Evolutionary conservation across 148 eudicot species (phyloP).

Genomic region (Pharnaceum exiguum): DNA sequence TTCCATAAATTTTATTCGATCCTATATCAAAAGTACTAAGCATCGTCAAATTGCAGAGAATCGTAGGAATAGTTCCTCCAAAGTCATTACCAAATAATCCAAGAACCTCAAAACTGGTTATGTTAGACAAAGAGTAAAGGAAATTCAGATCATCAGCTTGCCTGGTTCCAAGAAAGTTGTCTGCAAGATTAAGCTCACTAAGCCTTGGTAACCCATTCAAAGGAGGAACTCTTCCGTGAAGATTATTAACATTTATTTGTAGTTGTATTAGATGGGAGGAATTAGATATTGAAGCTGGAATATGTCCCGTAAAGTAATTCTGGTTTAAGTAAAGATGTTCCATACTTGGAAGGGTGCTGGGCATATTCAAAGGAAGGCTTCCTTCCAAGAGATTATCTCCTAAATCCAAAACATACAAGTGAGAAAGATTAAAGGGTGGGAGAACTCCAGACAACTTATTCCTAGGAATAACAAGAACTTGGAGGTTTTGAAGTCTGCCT

Average conservation of each 20-base stretch:
- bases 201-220: slow-evolving; percentile 12
- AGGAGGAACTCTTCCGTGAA: slow-evolving; percentile 20
- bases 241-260: background rate
- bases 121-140: slow-evolving; percentile 27
- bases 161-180: slow-evolving; percentile 24
- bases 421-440: slow-evolving; percentile 26
- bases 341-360: slow-evolving; percentile 16
- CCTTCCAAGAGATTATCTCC: slow-evolving; percentile 20
- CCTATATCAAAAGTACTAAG: slow-evolving; percentile 9
- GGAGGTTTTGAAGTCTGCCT: slow-evolving; percentile 10
- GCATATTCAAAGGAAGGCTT: slow-evolving; percentile 15
- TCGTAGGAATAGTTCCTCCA: slow-evolving; percentile 27
- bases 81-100: slow-evolving; percentile 13
- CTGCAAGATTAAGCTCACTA: background rate
- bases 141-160: slow-evolving; percentile 23
- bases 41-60: slow-evolving; percentile 31
- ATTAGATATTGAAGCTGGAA: slow-evolving; percentile 19
- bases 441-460: slow-evolving; percentile 15
- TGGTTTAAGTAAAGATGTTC: background rate
- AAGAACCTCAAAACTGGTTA: slow-evolving; percentile 2
- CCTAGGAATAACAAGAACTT: background rate
- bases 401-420: background rate
- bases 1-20: slow-evolving; percentile 15
- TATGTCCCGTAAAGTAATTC: slow-evolving; percentile 13
- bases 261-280: background rate